Base-by-base conservation (phyloP, 345 rosid genomes). In the Dovyalis caffra region DNA sequence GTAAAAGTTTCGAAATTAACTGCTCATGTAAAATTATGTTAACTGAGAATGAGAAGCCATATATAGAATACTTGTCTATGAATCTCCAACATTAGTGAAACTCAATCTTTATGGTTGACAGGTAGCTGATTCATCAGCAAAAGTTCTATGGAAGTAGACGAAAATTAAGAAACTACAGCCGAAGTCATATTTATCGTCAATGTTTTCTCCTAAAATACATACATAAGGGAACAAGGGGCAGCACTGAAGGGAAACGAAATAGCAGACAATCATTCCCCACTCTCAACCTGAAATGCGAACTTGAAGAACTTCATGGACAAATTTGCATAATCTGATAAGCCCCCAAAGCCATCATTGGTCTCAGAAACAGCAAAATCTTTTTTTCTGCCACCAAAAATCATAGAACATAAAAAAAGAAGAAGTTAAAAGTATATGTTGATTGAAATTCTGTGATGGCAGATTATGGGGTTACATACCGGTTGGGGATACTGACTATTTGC, bases 361-460 rank as follows among this genome's bases (percentile, higher is more conserved):
- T 86, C 60, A 88, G 90, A 88, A 90, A 82, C 92, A 90, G 87
- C 94, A 88, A 80, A 86, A 88, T 86, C 92, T 33, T 77, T 88
- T 88, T 83, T 88, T 88, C 94, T 90, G 90, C 86, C 67, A 53
- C 69, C 38, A 20, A 74, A 85, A 70, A 51, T 32, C 51, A 12
- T 8, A 3, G 62, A 9, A n/a, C 7, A 18, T 0, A 47, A 6
- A n/a, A 71, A 25, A 67, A 7, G 5, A 38, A 9, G 67, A n/a
- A 37, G 53, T 11, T 70, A 11, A 11, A 3, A 33, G 34, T 18
- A 16, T 23, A 32, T 34, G 2, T 43, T 12, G 15, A 43, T 43
- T 43, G 47, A 43, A 43, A 43, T 12, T 43, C 47, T 12, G 47
- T 43, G 47, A 43, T 43, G 47, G 47, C 15, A 14, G 47, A 43